Percentiles rank a stretch among this genome's conserved stretches.
Conservation (phyloP, 208 protist species). For the Trypanosoma avium region DNA sequence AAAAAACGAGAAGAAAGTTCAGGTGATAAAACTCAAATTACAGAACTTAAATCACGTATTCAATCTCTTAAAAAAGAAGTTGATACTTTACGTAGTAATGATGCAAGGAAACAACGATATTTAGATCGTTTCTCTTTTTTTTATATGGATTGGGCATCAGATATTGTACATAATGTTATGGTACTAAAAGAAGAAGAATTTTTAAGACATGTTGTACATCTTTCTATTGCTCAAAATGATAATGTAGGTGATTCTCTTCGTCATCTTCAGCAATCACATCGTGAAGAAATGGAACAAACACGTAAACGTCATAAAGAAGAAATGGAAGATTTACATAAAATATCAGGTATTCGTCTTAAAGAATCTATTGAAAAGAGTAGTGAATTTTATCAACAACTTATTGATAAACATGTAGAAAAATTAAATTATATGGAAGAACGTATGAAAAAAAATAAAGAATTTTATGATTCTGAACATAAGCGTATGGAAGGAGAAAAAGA, state of each 20-base stretch:
- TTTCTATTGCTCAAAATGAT: not conserved
- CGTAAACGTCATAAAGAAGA: conserved; percentile 6
- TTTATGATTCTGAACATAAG: conserved; percentile 48
- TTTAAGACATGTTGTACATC: not conserved
- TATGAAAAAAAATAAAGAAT: conserved; percentile 48
- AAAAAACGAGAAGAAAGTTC: not conserved
- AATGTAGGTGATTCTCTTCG: conserved; percentile 1
- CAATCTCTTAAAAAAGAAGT: conserved; percentile 13
- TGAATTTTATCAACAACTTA: conserved; percentile 19
- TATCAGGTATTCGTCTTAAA: conserved; percentile 8
- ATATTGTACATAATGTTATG: conserved; percentile 15
- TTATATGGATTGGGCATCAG: not conserved
- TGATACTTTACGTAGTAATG: not conserved
- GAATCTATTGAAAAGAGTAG: conserved; percentile 22
- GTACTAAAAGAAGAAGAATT: conserved; percentile 21
- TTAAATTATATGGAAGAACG: conserved; percentile 30
- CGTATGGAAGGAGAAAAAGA: conserved; percentile 50
- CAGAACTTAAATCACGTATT: conserved; percentile 10
- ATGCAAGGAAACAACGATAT: not conserved
- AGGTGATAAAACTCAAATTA: not conserved
- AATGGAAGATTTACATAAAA: conserved; percentile 17
- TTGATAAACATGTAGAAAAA: conserved; percentile 25
- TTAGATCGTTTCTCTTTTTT: conserved; percentile 1
- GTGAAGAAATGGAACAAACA: conserved; percentile 17
- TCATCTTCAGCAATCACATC: conserved; percentile 1